Conservation (phyloP, 306 rosid species). For the Prunus kanzakura region DNA sequence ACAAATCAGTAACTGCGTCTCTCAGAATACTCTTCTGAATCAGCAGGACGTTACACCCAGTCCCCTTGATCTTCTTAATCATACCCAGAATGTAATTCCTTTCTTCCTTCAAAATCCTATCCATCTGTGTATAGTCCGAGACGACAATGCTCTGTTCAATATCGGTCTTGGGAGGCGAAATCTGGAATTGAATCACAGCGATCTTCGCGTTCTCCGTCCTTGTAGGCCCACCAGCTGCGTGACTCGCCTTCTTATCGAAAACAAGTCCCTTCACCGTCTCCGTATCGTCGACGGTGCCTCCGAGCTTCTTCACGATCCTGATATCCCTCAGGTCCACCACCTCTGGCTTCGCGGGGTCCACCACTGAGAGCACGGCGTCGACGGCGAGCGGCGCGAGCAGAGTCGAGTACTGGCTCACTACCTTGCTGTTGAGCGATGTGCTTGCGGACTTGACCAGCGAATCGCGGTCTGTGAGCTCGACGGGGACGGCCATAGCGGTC, state of each 20-base stretch:
- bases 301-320: conserved; percentile 92
- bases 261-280: conserved; percentile 77
- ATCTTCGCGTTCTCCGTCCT: conserved; percentile 91
- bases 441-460: conserved; percentile 80
- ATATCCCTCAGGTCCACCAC: conserved; percentile 83
- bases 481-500: conserved; percentile 93
- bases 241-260: conserved; percentile 92
- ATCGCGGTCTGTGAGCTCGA: conserved; percentile 84
- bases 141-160: conserved; percentile 96
- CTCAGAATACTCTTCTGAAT: conserved; percentile 95
- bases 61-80: conserved; percentile 89
- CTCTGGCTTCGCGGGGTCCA: conserved; percentile 63
- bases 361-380: conserved; percentile 73
- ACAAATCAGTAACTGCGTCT: conserved; percentile 92
- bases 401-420: conserved; percentile 88
- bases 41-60: conserved; percentile 87
- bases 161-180: conserved; percentile 90
- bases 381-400: conserved; percentile 93
- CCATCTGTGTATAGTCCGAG: conserved; percentile 93
- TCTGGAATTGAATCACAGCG: conserved; percentile 97
- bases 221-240: conserved; percentile 93
- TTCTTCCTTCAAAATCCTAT: conserved; percentile 91
- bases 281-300: conserved; percentile 88
- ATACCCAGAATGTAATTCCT: conserved; percentile 87
- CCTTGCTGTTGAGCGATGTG: conserved; percentile 93